Evolutionary conservation across 2,329 filamentous ascomycete species (phyloP).

Genomic region (Penicillium sp.): DNA sequence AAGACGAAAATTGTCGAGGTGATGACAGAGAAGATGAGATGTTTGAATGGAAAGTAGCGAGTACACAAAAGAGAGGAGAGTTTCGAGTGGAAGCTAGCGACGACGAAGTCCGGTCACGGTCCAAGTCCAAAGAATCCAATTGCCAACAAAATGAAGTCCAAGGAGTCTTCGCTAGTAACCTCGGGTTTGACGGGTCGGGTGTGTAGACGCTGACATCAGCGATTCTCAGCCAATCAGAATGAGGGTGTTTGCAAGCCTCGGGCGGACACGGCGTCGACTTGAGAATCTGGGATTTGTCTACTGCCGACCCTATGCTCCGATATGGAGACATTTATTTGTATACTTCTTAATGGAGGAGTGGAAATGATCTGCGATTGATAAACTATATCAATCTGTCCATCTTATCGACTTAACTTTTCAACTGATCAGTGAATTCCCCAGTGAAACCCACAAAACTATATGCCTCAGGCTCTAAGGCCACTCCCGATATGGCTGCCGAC

Average conservation of each 20-base stretch:
- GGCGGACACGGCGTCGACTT: constrained; percentile 35
- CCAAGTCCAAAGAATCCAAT: constrained; percentile 17
- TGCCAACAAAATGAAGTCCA: constrained; percentile 26
- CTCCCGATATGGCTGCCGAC: constrained; percentile 17
- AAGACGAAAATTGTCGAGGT: constrained; percentile 13
- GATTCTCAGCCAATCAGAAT: constrained; percentile 28
- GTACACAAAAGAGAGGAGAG: constrained; percentile 1
- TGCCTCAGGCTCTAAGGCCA: constrained; percentile 19
- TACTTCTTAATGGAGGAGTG: neutral
- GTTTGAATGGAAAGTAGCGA: constrained; percentile 1
- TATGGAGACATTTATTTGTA: neutral
- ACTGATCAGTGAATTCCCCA: neutral
- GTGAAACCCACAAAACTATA: neutral
- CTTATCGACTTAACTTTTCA: neutral
- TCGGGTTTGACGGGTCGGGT: constrained; percentile 37
- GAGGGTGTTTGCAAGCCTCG: constrained; percentile 40
- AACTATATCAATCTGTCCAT: neutral
- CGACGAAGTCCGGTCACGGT: constrained; percentile 7
- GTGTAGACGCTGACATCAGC: constrained; percentile 33
- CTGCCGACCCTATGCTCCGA: constrained; percentile 3
- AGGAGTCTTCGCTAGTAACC: constrained; percentile 35
- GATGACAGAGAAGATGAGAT: constrained; percentile 5
- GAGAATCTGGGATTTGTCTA: constrained; percentile 4
- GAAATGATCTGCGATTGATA: neutral
- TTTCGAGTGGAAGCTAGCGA: neutral